Base-by-base conservation (phyloP, 2,329 filamentous ascomycete species). In the Simplicillium aogashimaense region DNA sequence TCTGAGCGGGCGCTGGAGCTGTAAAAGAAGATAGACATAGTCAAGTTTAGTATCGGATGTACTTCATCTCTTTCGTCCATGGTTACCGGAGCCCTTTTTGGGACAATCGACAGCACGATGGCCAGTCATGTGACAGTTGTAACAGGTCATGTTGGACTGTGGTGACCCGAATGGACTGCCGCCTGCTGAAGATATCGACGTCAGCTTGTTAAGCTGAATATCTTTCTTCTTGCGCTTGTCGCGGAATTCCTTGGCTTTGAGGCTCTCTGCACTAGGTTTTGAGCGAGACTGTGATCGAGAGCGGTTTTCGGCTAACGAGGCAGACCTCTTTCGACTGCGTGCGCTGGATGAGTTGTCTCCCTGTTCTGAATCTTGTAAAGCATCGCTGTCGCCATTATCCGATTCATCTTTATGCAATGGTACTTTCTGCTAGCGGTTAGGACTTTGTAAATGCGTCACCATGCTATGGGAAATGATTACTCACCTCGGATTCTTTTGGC, bases 221-320 rank as follows among this genome's bases (percentile, higher is more conserved):
- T 82, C 76, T 55, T 81, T 82, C 56, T 78, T 78, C 50, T 75
- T 72, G 35, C 78, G 66, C 53, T 73, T 70, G 33, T 76, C 73
- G 7, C 75, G 72, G 14, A 80, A 57, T 47, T 76, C 66, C 46
- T 69, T 65, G 7, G 61, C 60, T 29, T 55, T 60, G 28, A 37
- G 18, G 32, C 43, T 52, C 43, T 61, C 56, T 11, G 44, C 15
- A 37, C 37, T 51, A 25, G 48, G 49, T 13, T 14, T 16, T 29
- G 25, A 36, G 4, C 53, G 52, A 20, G 55, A 44, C 18, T 45
- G 53, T 25, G 59, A 61, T 31, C 52, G 54, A 32, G 58, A 63
- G 18, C 43, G 42, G 9, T 9, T 25, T 17, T 25, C 15, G 4
- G 40, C 51, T 43, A 45, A 51, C 12, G 48, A 49, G 41, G 48